Conservation (phyloP, 805 yeast species). For the Wickerhamomyces bisporus region DNA sequence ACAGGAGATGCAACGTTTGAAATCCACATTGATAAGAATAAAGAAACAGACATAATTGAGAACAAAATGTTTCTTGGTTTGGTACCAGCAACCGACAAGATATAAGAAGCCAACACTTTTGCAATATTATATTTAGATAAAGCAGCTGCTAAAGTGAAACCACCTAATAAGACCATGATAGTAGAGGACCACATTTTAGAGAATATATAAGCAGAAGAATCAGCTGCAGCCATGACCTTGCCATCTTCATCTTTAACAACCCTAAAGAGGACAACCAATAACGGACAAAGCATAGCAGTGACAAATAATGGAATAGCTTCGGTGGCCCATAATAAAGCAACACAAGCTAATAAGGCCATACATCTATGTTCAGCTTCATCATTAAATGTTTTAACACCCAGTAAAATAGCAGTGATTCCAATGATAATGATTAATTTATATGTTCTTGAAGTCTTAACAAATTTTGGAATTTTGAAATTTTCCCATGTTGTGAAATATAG, state of each 20-base stretch:
- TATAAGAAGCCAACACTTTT: slow-evolving; percentile 79
- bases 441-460: slow-evolving; percentile 41
- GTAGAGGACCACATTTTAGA: slow-evolving; percentile 93
- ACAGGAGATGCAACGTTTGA: slow-evolving; percentile 97
- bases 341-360: slow-evolving; percentile 58
- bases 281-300: slow-evolving; percentile 82
- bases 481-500: slow-evolving; percentile 23
- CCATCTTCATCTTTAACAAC: slow-evolving; percentile 54
- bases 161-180: slow-evolving; percentile 83
- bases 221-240: slow-evolving; percentile 55
- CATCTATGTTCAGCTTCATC: slow-evolving; percentile 58
- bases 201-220: slow-evolving; percentile 64
- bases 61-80: slow-evolving; percentile 73
- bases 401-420: slow-evolving; percentile 45
- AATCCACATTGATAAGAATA: slow-evolving; percentile 90
- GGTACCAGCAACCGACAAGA: slow-evolving; percentile 75
- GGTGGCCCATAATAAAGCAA: slow-evolving; percentile 86
- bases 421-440: slow-evolving; percentile 44
- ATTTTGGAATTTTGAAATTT: slow-evolving; percentile 39
- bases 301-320: slow-evolving; percentile 90
- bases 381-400: slow-evolving; percentile 56
- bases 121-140: slow-evolving; percentile 87
- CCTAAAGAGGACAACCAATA: slow-evolving; percentile 64
- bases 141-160: slow-evolving; percentile 92
- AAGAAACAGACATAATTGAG: slow-evolving; percentile 78